Conservation (phyloP, 345 rosid genomes). For the Dipteronia dyeriana region DNA sequence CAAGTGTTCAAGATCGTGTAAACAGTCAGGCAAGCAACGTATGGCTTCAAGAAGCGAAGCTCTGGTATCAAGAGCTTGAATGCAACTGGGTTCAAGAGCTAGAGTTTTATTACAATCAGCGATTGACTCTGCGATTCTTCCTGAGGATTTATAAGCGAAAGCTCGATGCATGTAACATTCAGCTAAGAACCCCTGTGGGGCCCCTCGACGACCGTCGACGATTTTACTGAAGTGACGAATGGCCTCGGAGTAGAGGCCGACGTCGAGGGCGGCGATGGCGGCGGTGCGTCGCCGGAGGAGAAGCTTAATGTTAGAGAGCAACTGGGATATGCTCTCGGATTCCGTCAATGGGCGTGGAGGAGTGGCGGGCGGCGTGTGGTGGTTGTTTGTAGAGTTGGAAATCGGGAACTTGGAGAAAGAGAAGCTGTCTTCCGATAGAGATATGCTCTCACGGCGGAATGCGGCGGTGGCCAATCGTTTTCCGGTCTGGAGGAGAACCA, state of each 20-base stretch:
- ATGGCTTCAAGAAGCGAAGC: conserved; percentile 76
- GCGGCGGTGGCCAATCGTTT: conserved; percentile 94
- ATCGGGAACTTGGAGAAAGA: conserved; percentile 39
- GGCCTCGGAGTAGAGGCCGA: conserved; percentile 76
- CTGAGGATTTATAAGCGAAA: conserved; percentile 67
- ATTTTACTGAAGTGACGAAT: conserved; percentile 93
- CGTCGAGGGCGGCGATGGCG: conserved; percentile 85
- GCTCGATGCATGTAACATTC: conserved; percentile 92
- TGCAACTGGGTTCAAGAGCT: conserved; percentile 81
- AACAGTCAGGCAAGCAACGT: conserved; percentile 83
- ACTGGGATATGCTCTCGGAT: conserved; percentile 58
- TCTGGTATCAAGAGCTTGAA: conserved; percentile 88
- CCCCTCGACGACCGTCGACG: conserved; percentile 80
- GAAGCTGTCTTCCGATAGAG: conserved; percentile 94
- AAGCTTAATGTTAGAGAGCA: conserved; percentile 77
- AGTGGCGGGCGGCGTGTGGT: conserved; percentile 45
- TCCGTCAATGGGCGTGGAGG: conserved; percentile 55
- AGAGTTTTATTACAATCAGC: conserved; percentile 89
- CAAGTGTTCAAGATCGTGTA: conserved; percentile 92
- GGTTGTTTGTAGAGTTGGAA: conserved; percentile 20
- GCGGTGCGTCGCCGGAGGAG: conserved; percentile 88
- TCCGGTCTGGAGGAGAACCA: conserved; percentile 90
- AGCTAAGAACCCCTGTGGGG: conserved; percentile 87
- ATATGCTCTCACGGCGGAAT: conserved; percentile 82
- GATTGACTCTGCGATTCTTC: conserved; percentile 80